These are phyloP conservation scores for Pezicula rhizophila DNA, from an alignment of 2,329 filamentous ascomycete species.

Conservation along the genomic window DNA sequence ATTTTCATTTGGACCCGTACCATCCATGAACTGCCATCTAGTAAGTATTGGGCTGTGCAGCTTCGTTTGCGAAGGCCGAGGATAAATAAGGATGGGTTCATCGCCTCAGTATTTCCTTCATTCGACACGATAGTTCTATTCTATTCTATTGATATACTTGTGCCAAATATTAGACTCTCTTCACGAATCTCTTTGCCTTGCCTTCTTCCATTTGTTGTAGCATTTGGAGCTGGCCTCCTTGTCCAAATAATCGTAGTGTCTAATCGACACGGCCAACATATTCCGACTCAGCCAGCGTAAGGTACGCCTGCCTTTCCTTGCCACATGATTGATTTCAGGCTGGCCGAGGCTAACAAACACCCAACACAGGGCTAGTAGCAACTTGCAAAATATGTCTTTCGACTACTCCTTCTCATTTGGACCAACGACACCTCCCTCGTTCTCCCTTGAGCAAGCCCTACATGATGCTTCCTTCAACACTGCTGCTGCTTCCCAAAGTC, in stretches of 20 bases:
- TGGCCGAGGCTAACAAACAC: constrained; percentile 12
- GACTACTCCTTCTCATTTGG: constrained; percentile 53
- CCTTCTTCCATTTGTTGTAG: constrained; percentile 13
- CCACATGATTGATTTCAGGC: not conserved
- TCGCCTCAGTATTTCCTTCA: constrained; percentile 17
- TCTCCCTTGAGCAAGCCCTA: constrained; percentile 50
- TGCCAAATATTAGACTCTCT: constrained; percentile 21
- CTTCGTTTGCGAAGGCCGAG: constrained; percentile 9
- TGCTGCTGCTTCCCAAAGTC: constrained; percentile 29
- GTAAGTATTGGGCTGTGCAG: constrained; percentile 24
- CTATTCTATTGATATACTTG: constrained; percentile 14
- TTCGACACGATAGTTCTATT: constrained; percentile 15
- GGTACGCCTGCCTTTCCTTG: too few species aligned
- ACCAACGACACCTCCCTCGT: constrained; percentile 44
- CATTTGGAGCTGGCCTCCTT: constrained; percentile 26
- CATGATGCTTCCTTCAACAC: constrained; percentile 46
- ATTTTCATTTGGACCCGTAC: constrained; percentile 13
- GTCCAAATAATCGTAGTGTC: constrained; percentile 22
- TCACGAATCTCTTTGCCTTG: constrained; percentile 25
- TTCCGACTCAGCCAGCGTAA: constrained; percentile 12
- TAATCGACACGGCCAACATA: constrained; percentile 17
- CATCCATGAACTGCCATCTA: constrained; percentile 14
- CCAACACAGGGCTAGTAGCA: constrained; percentile 49
- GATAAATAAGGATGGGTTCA: constrained; percentile 26
- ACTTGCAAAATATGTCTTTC: constrained; percentile 43